Percentiles rank a stretch among this genome's conserved stretches.
These are phyloP conservation scores for Zygosaccharomyces bailii DNA, from an alignment of 805 yeast genomes.

Conservation along the genomic window DNA sequence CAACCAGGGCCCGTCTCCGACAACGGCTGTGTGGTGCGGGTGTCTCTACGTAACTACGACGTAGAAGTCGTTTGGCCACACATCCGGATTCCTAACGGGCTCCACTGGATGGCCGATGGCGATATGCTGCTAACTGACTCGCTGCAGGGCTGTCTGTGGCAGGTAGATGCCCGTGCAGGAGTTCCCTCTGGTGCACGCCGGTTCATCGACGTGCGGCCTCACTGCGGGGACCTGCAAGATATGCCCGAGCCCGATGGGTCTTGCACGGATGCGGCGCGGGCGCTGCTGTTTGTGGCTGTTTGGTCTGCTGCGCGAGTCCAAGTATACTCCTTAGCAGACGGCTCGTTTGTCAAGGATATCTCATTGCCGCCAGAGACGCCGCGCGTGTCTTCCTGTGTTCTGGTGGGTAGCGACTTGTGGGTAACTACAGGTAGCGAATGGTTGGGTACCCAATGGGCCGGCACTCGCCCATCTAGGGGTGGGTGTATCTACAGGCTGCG, in stretches of 20 bases:
- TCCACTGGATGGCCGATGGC: conserved; percentile 50
- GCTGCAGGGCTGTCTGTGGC: conserved; percentile 45
- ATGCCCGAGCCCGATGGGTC: conserved; percentile 81
- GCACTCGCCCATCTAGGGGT: conserved; percentile 44
- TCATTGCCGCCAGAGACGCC: conserved; percentile 55
- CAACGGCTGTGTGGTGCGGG: conserved; percentile 52
- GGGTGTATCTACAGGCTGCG: conserved; percentile 53
- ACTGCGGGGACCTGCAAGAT: conserved; percentile 13
- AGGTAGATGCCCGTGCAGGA: conserved; percentile 36
- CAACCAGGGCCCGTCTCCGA: conserved; percentile 33
- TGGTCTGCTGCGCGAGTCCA: conserved; percentile 60
- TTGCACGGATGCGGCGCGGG: conserved; percentile 48
- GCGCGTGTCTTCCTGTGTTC: conserved; percentile 64
- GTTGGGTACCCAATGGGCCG: conserved; percentile 38
- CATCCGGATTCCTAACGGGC: conserved; percentile 66
- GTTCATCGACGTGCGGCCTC: conserved; percentile 39
- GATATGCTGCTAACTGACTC: conserved; percentile 54
- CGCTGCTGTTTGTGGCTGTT: conserved; percentile 61
- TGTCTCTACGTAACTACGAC: conserved; percentile 34
- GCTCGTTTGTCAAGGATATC: conserved; percentile 49
- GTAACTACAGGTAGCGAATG: conserved; percentile 60
- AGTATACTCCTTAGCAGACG: conserved; percentile 45
- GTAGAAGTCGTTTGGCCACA: conserved; percentile 37
- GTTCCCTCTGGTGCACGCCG: conserved; percentile 24
- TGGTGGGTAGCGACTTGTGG: conserved; percentile 64